A percentile compares a stretch with the other conserved stretches of the same genome.
phyloP scores from a whole-genome alignment of 78 protist species.

The Chrysochromulina parva region DNA sequence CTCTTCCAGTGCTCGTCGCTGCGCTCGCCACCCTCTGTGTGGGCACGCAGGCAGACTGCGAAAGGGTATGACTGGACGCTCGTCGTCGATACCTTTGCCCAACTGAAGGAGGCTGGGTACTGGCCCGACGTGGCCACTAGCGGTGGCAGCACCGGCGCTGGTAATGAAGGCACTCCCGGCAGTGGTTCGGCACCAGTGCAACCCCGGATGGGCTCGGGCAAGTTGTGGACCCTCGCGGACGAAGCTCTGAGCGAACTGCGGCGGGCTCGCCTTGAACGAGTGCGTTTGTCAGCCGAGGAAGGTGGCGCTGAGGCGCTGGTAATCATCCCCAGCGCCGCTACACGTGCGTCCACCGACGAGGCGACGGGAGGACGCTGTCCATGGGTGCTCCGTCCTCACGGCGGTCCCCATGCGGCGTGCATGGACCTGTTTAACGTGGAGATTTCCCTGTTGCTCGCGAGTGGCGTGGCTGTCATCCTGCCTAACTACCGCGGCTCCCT shows the following conservation, averaged over 20 bases:
- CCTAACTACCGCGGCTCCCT: constrained; percentile 31
- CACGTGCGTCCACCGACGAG: background rate
- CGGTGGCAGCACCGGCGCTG: too few species aligned
- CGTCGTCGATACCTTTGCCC: too few species aligned
- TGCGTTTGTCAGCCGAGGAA: background rate
- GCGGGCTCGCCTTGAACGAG: background rate
- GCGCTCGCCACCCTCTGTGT: background rate
- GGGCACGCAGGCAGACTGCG: background rate
- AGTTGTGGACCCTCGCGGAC: background rate
- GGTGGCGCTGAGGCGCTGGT: background rate
- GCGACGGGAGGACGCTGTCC: background rate
- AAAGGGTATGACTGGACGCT: too few species aligned
- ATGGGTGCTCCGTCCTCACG: background rate
- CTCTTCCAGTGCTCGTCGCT: background rate
- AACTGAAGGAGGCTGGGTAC: too few species aligned
- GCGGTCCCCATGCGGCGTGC: background rate
- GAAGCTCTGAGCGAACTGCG: background rate
- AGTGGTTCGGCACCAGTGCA: too few species aligned
- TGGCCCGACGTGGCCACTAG: too few species aligned
- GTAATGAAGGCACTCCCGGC: too few species aligned
- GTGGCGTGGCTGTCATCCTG: background rate
- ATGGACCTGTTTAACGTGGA: background rate
- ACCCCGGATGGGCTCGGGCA: too few species aligned
- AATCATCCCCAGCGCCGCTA: background rate
- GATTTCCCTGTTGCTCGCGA: background rate